phyloP scores from a whole-genome alignment of 108 stramenopile genomes.

The Cyclostephanos invisitatus region DNA sequence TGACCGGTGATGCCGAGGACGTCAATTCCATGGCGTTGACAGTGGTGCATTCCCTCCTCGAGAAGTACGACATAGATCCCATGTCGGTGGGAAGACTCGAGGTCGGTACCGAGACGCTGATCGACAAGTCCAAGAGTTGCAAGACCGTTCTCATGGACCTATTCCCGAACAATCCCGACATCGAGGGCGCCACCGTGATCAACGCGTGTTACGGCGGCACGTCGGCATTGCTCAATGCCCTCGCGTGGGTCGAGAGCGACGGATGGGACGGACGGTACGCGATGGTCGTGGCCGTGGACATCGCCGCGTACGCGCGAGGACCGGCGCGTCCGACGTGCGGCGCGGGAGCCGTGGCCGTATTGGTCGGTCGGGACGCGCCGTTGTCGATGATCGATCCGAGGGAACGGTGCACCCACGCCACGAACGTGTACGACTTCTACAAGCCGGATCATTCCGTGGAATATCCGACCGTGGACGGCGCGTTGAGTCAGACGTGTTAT shows the following conservation, averaged over 20 bases:
- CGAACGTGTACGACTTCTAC: constrained; percentile 97
- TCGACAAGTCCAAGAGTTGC: constrained; percentile 96
- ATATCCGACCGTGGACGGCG: constrained; percentile 97
- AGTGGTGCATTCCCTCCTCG: constrained; percentile 89
- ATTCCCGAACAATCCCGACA: constrained; percentile 88
- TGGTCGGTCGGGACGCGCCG: constrained; percentile 94
- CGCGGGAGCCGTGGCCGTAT: constrained; percentile 93
- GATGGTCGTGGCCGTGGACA: constrained; percentile 96
- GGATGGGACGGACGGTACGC: constrained; percentile 97
- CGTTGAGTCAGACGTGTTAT: constrained; percentile 93
- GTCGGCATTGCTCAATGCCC: constrained; percentile 93
- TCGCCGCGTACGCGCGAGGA: constrained; percentile 91
- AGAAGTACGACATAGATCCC: constrained; percentile 93
- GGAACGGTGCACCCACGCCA: constrained; percentile 87
- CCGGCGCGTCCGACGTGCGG: constrained; percentile 97
- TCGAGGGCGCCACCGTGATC: constrained; percentile 94
- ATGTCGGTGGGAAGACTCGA: constrained; percentile 83
- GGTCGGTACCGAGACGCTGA: constrained; percentile 96
- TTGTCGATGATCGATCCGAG: constrained; percentile 70
- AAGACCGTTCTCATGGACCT: constrained; percentile 95
- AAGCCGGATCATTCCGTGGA: constrained; percentile 94
- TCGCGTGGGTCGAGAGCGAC: constrained; percentile 88
- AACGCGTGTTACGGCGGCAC: constrained; percentile 99
- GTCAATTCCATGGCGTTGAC: constrained; percentile 93
- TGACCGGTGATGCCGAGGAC: constrained; percentile 93